Evolutionary conservation across 805 yeast species (phyloP), one percentile per base, ranked within the genome.

Genomic region (Nakazawaea pomicola): DNA sequence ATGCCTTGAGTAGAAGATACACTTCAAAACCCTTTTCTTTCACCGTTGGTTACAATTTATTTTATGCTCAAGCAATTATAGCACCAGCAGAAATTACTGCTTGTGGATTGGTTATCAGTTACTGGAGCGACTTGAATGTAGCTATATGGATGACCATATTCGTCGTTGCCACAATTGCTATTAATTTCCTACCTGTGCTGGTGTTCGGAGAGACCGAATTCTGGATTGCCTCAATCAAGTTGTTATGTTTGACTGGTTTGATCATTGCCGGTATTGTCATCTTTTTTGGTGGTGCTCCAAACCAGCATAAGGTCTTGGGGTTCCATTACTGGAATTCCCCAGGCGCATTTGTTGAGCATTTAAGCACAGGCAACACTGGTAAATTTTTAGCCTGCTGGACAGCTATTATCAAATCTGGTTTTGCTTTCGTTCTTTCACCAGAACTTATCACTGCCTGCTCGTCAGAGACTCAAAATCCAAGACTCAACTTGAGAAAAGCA

Each of bases 31-130:
- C 73, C 4, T 63, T 70, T 40, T 74, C 74, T 1, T 65, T 67
- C 49, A 72, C 72, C 12, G 66, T 70, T 56, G 74, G 74, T 36
- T 68, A 62, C 47, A 65, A 61, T 27, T 66, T 46, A 33, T 54
- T 58, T 33, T 74, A 78, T 52, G 68, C 78, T 47, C 68, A 72
- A 52, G 67, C 75, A 46, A 68, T 80, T 46, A 67, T 76, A 21
- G 70, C 78, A 10, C 83, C 87, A 12, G 73, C 75, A 49, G 85
- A 81, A 54, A 68, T 80, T 48, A 80, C 78, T 11, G 84, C 86
- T 1, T 80, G 76, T 14, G 68, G 78, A 2, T 61, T 75, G 32
- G 67, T 76, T 4, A 65, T 78, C 45, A 71, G 68, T 46, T 76
- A 69, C 53, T 76, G 83, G 83, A 65, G 72, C 7, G 47, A 60